These are phyloP conservation scores for Raddia distichophylla DNA, from an alignment of 176 grass and related monocot genomes.

Conservation along the genomic window DNA sequence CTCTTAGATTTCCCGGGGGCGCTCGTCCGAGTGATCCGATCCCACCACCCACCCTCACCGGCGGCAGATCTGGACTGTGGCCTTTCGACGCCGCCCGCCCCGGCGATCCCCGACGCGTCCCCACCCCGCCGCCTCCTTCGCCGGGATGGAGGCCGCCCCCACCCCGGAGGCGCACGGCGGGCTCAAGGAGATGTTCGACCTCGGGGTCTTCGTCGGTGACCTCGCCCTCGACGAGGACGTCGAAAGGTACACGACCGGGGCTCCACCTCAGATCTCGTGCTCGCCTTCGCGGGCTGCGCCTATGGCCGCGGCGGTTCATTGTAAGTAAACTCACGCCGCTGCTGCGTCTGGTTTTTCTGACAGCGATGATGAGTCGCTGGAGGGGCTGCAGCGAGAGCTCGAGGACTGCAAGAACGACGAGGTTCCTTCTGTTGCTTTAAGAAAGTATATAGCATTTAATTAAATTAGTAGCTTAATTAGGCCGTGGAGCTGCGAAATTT, in stretches of 20 bases:
- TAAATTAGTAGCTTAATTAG: background rate
- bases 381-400: slow-evolving; percentile 83
- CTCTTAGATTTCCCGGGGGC: slow-evolving; percentile 28
- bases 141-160: slow-evolving; percentile 46
- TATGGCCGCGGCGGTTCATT: background rate
- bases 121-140: background rate
- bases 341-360: slow-evolving; percentile 40
- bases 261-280: background rate
- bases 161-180: slow-evolving; percentile 44
- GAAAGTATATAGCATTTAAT: background rate
- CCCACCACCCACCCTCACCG: slow-evolving; percentile 28
- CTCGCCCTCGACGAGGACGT: slow-evolving; percentile 78
- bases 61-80: slow-evolving; percentile 53
- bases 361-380: slow-evolving; percentile 84
- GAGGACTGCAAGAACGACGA: slow-evolving; percentile 88
- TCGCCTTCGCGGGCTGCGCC: background rate
- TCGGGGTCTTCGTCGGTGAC: slow-evolving; percentile 89
- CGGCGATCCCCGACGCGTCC: slow-evolving; percentile 16
- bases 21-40: slow-evolving; percentile 24
- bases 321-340: slow-evolving; percentile 7
- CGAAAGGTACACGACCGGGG: slow-evolving; percentile 44
- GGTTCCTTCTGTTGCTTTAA: slow-evolving; percentile 37
- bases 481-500: background rate
- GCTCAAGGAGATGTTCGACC: slow-evolving; percentile 73
- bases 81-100: background rate